These are phyloP conservation scores for Bathelium albidoporum DNA, from an alignment of 495 filamentous ascomycete species.

Conservation along the genomic window DNA sequence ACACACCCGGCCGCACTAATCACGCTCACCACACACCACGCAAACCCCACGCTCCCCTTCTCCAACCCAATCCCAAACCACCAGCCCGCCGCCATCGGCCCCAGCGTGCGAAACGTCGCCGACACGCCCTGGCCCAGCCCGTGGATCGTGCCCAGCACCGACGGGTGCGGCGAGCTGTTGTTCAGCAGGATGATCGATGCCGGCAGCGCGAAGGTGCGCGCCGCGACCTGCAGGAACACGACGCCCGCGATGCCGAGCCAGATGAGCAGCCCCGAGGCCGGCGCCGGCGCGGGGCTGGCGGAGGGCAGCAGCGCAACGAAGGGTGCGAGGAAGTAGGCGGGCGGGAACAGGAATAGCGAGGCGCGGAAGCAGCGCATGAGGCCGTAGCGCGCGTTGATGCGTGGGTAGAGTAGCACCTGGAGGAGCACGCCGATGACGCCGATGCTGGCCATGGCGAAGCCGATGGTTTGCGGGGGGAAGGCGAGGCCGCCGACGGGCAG, in stretches of 20 bases:
- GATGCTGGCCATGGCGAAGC: constrained; percentile 26
- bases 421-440: constrained; percentile 25
- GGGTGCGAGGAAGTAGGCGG: constrained; percentile 26
- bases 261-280: constrained; percentile 19
- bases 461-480: constrained; percentile 23
- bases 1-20: constrained; percentile 21
- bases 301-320: constrained; percentile 26
- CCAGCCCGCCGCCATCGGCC: constrained; percentile 23
- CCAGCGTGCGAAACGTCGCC: constrained; percentile 23
- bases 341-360: constrained; percentile 25
- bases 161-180: constrained; percentile 25
- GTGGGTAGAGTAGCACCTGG: constrained; percentile 26
- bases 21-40: constrained; percentile 23
- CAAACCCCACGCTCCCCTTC: constrained; percentile 22
- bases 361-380: constrained; percentile 26
- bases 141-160: constrained; percentile 26
- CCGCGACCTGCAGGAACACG: constrained; percentile 23
- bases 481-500: constrained; percentile 17
- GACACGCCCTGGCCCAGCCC: constrained; percentile 24
- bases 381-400: constrained; percentile 22
- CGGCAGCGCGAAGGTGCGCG: constrained; percentile 26
- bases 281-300: constrained; percentile 13
- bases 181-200: constrained; percentile 26
- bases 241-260: constrained; percentile 25
- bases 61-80: constrained; percentile 28